Conservation (phyloP, 1,139 yeast species). For the Hansenula lynferdii region DNA sequence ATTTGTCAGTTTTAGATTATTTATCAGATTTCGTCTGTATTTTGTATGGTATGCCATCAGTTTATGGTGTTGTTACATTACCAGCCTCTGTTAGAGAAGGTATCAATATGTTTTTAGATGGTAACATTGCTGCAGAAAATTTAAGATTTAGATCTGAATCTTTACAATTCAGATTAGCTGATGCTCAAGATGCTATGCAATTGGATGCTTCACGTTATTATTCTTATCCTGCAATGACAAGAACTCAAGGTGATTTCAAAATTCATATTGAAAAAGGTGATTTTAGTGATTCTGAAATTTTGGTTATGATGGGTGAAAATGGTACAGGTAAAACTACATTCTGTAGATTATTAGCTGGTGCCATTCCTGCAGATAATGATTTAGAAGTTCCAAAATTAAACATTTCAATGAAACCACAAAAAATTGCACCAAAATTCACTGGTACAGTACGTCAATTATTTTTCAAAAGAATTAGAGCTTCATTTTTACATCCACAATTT, state of each 20-base stretch:
- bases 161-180: slow-evolving; percentile 90
- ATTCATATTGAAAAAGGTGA: slow-evolving; percentile 80
- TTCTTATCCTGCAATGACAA: slow-evolving; percentile 73
- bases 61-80: slow-evolving; percentile 95
- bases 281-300: slow-evolving; percentile 92
- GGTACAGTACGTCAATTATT: slow-evolving; percentile 98
- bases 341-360: slow-evolving; percentile 93
- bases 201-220: slow-evolving; percentile 77
- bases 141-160: slow-evolving; percentile 95
- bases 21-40: slow-evolving; percentile 95
- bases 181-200: slow-evolving; percentile 75
- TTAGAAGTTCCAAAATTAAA: slow-evolving; percentile 76
- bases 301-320: slow-evolving; percentile 99
- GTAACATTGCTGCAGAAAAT: slow-evolving; percentile 95
- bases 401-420: slow-evolving; percentile 97
- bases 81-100: slow-evolving; percentile 98
- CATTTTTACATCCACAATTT: slow-evolving; percentile 94
- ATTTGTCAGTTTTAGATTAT: slow-evolving; percentile 93
- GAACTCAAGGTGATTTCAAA: slow-evolving; percentile 95
- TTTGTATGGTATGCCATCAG: slow-evolving; percentile 95
- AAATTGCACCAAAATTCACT: slow-evolving; percentile 96
- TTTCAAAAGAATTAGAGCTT: slow-evolving; percentile 91
- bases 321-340: slow-evolving; percentile 99
- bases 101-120: slow-evolving; percentile 95
- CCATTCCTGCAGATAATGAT: slow-evolving; percentile 79